Conservation (phyloP, 2,329 filamentous ascomycete species). For the Neoscytalidium dimidiatum region DNA sequence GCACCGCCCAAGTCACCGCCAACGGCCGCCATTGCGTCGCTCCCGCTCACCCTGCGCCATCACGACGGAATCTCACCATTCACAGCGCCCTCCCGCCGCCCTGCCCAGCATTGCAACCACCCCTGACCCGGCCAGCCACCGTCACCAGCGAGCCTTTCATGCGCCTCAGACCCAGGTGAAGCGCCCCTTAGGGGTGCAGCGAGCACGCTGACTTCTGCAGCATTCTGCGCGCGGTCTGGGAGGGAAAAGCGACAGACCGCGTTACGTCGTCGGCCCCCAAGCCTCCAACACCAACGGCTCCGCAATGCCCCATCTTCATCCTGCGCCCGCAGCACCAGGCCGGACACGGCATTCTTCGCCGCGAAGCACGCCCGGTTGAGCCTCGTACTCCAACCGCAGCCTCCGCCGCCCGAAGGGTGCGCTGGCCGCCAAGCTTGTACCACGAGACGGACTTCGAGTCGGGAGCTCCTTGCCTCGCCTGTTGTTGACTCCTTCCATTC, state of each 20-base stretch:
- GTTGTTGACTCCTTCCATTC: neutral
- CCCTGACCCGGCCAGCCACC: neutral
- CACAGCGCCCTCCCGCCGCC: neutral
- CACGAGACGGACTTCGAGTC: neutral
- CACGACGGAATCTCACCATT: neutral
- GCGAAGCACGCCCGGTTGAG: neutral
- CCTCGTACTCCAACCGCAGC: no score
- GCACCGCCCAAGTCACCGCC: neutral
- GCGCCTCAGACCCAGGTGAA: neutral
- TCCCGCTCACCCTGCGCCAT: neutral
- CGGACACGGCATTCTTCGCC: neutral
- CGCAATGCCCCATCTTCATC: neutral
- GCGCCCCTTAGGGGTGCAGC: neutral
- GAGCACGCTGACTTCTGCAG: neutral
- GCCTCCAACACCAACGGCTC: neutral
- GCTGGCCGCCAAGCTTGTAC: neutral
- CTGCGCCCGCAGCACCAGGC: neutral
- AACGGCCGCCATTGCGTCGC: conserved; percentile 2
- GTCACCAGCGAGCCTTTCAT: neutral
- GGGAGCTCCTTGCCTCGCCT: conserved; percentile 1
- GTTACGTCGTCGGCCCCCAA: neutral
- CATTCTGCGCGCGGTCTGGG: neutral
- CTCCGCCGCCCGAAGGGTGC: neutral
- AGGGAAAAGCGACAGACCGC: neutral
- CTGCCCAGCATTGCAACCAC: neutral